A percentile compares a stretch with the other conserved stretches of the same genome.
phyloP scores from a whole-genome alignment of 352 stramenopile genomes.

The Globisporangium abappressorium region DNA sequence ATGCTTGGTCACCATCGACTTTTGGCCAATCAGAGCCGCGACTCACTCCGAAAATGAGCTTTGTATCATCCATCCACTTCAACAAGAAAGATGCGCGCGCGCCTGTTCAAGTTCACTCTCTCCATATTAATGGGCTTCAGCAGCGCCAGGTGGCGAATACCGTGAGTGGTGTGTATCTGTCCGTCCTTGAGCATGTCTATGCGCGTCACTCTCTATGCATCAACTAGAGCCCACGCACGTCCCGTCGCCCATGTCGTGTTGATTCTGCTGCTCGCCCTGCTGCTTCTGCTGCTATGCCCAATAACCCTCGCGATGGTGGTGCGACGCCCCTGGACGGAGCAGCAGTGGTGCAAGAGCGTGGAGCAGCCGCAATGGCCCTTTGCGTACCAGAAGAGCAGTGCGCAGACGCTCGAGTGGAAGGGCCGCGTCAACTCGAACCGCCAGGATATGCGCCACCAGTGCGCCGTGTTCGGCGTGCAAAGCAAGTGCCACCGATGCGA shows the following conservation, averaged over 20 bases:
- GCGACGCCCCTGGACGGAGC: slow-evolving; percentile 77
- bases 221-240: not conserved
- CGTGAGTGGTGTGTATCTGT: not conserved
- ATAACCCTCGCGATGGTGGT: slow-evolving; percentile 54
- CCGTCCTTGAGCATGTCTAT: not conserved
- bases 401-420: slow-evolving; percentile 84
- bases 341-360: slow-evolving; percentile 87
- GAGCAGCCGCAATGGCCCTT: slow-evolving; percentile 90
- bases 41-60: not conserved
- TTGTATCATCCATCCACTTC: not conserved
- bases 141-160: not conserved
- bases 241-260: not conserved
- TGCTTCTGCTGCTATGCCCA: not conserved
- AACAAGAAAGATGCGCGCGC: not conserved
- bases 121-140: not conserved
- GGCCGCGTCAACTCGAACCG: slow-evolving; percentile 83
- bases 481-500: slow-evolving; percentile 95
- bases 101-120: not conserved
- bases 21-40: slow-evolving; percentile 4
- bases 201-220: not conserved
- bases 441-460: slow-evolving; percentile 93
- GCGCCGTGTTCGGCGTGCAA: slow-evolving; percentile 80
- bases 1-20: slow-evolving; percentile 6
- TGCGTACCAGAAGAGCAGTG: slow-evolving; percentile 85
- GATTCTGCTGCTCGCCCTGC: not conserved